Percentiles rank a stretch among this genome's conserved stretches.
phyloP scores from a whole-genome alignment of 192 early-diverging fungal genomes.

The Backusella liffmaniae region DNA sequence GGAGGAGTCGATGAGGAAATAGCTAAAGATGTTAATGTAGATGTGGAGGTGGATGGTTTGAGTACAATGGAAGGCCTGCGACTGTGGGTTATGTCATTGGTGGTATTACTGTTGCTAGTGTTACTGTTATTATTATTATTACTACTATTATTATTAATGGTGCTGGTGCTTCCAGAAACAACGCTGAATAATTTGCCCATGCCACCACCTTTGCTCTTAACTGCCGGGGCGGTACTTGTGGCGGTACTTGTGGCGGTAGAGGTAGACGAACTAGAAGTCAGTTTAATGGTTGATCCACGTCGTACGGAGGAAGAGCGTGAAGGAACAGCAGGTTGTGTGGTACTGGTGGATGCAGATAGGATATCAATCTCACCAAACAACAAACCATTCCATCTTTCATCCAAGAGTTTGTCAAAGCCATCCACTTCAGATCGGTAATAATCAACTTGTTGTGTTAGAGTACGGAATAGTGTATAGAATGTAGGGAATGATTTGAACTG shows the following conservation, averaged over 20 bases:
- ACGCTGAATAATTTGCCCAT: background rate
- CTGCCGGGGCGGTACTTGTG: background rate
- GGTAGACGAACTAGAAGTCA: background rate
- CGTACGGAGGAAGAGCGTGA: background rate
- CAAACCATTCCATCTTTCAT: slow-evolving; percentile 46
- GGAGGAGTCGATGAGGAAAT: background rate
- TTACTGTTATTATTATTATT: background rate
- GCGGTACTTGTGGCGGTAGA: background rate
- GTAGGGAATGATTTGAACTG: slow-evolving; percentile 57
- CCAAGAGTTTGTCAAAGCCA: slow-evolving; percentile 57
- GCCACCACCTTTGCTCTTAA: background rate
- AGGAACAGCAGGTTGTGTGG: background rate
- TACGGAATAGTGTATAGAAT: slow-evolving; percentile 64
- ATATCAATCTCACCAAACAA: slow-evolving; percentile 13
- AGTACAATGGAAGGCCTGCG: background rate
- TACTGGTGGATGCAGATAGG: background rate
- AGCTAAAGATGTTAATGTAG: background rate
- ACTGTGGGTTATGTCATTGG: background rate
- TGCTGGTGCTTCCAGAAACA: background rate
- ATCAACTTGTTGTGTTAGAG: slow-evolving; percentile 65
- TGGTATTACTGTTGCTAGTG: background rate
- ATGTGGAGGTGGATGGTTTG: background rate
- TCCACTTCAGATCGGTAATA: slow-evolving; percentile 58
- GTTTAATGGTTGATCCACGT: background rate
- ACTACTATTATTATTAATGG: background rate